These are phyloP conservation scores for Populus trichocarpa DNA, from an alignment of 441 rosid genomes.

Conservation along the genomic window DNA sequence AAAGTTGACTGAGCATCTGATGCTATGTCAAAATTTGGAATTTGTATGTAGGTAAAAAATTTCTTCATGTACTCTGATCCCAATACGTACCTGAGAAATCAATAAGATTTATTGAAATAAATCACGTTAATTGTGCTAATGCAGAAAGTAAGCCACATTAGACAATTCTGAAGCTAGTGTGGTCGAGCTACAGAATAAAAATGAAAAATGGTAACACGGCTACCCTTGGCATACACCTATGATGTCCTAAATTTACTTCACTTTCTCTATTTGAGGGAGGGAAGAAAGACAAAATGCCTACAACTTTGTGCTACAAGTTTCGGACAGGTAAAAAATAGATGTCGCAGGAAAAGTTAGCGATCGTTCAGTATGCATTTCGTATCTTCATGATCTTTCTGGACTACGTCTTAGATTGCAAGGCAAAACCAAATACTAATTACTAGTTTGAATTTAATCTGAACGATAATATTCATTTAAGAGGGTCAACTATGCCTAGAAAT, in stretches of 20 bases:
- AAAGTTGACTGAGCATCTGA: conserved; percentile 76
- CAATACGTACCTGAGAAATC: conserved; percentile 53
- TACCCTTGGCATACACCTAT: background rate
- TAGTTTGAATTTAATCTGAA: background rate
- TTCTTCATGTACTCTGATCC: conserved; percentile 55
- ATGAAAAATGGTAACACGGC: background rate
- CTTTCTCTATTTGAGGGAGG: background rate
- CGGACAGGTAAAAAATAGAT: background rate
- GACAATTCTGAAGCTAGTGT: background rate
- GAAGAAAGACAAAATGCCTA: background rate
- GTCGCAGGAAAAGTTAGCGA: background rate
- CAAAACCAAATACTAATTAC: background rate
- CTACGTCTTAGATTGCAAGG: background rate
- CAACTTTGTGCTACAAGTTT: background rate
- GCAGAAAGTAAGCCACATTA: background rate
- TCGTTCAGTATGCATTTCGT: background rate
- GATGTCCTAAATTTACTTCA: background rate
- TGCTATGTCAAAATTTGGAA: conserved; percentile 72
- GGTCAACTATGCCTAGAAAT: background rate
- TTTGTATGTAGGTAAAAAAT: conserved; percentile 58
- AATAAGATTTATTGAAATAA: background rate
- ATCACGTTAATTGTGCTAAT: background rate
- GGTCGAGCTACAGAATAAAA: background rate
- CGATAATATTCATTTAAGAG: background rate
- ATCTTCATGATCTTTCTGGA: background rate